Percentiles rank a stretch among this genome's conserved stretches.
phyloP scores from a whole-genome alignment of 768 basidiomycete genomes.

The Trametes cingulata region DNA sequence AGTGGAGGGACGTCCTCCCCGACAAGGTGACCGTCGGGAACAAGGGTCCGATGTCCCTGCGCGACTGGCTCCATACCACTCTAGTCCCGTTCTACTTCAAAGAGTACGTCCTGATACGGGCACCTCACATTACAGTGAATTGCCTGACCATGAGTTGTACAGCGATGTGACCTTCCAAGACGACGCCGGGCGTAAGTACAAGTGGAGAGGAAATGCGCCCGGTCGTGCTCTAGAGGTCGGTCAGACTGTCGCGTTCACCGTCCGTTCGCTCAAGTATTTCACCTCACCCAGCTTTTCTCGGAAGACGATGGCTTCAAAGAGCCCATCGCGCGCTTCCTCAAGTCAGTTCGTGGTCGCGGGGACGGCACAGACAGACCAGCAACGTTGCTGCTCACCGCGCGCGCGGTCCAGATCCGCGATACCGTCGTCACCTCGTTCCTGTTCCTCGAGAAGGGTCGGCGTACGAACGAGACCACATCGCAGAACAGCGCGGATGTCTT shows the following conservation, averaged over 20 bases:
- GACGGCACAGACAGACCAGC: conserved; percentile 33
- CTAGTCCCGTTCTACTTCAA: conserved; percentile 38
- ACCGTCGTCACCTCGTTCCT: conserved; percentile 43
- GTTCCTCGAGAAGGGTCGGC: conserved; percentile 42
- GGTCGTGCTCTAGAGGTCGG: conserved; percentile 40
- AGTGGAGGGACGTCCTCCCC: conserved; percentile 40
- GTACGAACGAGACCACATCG: conserved; percentile 34
- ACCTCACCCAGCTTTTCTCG: conserved; percentile 36
- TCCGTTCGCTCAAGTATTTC: too few relatives aligned
- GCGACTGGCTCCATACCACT: conserved; percentile 44
- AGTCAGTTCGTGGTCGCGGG: conserved; percentile 30
- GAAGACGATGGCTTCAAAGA: conserved; percentile 34
- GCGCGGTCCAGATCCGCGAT: conserved; percentile 40
- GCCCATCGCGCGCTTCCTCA: conserved; percentile 41
- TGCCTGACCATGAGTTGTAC: background rate
- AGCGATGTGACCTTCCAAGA: conserved; percentile 43
- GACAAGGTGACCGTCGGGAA: conserved; percentile 42
- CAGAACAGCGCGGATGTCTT: conserved; percentile 23
- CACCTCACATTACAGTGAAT: background rate
- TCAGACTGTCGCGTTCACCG: background rate
- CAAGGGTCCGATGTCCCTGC: conserved; percentile 32
- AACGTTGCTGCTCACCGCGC: conserved; percentile 33
- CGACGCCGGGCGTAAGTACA: conserved; percentile 36
- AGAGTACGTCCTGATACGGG: conserved; percentile 31
- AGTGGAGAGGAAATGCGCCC: conserved; percentile 43